Conservation (phyloP, 2,329 filamentous ascomycete genomes). For the Fusarium praegraminearum region DNA sequence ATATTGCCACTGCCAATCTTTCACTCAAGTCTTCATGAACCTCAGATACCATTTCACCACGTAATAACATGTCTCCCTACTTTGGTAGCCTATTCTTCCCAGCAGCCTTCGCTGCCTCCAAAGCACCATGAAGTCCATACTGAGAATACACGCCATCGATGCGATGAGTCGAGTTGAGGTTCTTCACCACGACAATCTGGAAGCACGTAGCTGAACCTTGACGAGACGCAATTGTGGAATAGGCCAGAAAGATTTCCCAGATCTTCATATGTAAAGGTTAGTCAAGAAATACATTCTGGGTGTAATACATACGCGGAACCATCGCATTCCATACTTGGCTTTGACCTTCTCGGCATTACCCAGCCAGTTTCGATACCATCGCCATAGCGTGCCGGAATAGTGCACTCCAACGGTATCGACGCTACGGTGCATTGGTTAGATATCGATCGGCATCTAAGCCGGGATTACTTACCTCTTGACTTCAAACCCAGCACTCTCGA, state of each 20-base stretch:
- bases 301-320: conserved; percentile 80
- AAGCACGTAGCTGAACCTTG: conserved; percentile 88
- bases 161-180: conserved; percentile 87
- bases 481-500: conserved; percentile 76
- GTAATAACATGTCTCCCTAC: neutral
- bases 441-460: rapidly evolving
- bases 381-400: conserved; percentile 94
- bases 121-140: conserved; percentile 74
- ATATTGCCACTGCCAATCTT: neutral
- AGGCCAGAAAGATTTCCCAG: conserved; percentile 92
- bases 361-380: conserved; percentile 98
- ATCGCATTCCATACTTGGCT: conserved; percentile 90
- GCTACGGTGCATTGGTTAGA: conserved; percentile 41
- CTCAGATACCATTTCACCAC: rapidly evolving
- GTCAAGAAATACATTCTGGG: rapidly evolving
- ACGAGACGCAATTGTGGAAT: conserved; percentile 84
- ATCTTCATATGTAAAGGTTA: conserved; percentile 66
- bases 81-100: conserved; percentile 43
- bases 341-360: conserved; percentile 90
- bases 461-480: conserved; percentile 70
- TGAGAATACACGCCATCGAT: conserved; percentile 79
- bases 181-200: conserved; percentile 89
- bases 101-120: conserved; percentile 50
- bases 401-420: conserved; percentile 93
- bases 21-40: too few species aligned